A percentile compares a stretch with the other conserved stretches of the same genome.
phyloP scores from a whole-genome alignment of 2,329 filamentous ascomycete species.

The Camillea tinctor region DNA sequence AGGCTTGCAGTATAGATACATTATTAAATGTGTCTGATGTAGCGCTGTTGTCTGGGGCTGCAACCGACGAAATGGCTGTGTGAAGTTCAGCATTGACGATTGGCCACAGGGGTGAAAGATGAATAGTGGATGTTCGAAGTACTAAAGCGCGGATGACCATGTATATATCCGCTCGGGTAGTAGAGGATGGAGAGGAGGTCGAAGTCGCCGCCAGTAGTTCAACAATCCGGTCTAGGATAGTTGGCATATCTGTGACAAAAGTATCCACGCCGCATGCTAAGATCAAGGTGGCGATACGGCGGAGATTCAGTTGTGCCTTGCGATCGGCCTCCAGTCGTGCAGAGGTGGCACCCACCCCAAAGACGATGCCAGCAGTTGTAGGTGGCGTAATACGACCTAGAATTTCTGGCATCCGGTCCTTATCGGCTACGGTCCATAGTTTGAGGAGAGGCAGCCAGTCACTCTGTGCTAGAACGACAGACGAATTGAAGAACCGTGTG shows the following conservation, averaged over 20 bases:
- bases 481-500: slow-evolving; percentile 74
- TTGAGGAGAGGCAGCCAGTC: slow-evolving; percentile 82
- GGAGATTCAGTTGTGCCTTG: slow-evolving; percentile 85
- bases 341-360: slow-evolving; percentile 94
- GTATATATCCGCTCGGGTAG: slow-evolving; percentile 84
- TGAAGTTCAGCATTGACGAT: slow-evolving; percentile 85
- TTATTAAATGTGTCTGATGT: slow-evolving; percentile 74
- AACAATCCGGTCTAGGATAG: slow-evolving; percentile 77
- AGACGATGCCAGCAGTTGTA: slow-evolving; percentile 92
- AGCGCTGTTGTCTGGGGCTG: slow-evolving; percentile 62
- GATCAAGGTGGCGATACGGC: slow-evolving; percentile 76
- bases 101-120: slow-evolving; percentile 86
- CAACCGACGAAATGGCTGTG: slow-evolving; percentile 71
- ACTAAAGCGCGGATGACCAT: slow-evolving; percentile 81
- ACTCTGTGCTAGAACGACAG: slow-evolving; percentile 61
- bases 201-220: slow-evolving; percentile 82
- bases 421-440: slow-evolving; percentile 83
- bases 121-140: slow-evolving; percentile 74
- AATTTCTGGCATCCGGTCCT: slow-evolving; percentile 82
- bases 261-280: slow-evolving; percentile 75
- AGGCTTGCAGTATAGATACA: slow-evolving; percentile 78
- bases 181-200: slow-evolving; percentile 87
- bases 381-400: slow-evolving; percentile 77
- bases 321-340: slow-evolving; percentile 93
- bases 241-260: slow-evolving; percentile 72